Evolutionary conservation across 768 basidiomycete species (phyloP), one percentile per base, ranked within the genome.

Genomic region (Boletus eberwhitei): DNA sequence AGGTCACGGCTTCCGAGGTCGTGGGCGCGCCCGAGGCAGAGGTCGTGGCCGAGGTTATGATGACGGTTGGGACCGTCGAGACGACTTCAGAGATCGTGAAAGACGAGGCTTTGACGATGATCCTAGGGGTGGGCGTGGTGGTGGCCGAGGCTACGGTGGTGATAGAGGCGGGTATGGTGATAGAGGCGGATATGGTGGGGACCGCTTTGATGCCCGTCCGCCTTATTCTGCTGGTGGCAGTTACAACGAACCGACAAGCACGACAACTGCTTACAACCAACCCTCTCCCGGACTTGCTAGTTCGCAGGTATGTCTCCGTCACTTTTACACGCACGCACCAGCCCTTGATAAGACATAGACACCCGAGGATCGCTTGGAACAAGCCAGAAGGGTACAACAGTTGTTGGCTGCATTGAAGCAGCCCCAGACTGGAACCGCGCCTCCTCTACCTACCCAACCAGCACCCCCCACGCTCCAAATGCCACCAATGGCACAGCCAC

Each of bases 361-460:
- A 21, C 37, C 74, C 12, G 90, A 93, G 54, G 90, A 93, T 47
- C 87, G 92, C 13, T 75, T 95, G 19, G 93, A 95, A 64, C 89
- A 93, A 76, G 91, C 92, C 8, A 82, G 86, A 52, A 88, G 82
- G 70, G 90, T 94, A 9, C 92, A 93, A 65, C 88, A 92, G 62
- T 74, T 92, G 17, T 73, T 93, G 24, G 90, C 89, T 5, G 90
- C 90, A 13, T 72, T 92, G 43, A 91, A 93, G 64, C 86, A 88
- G 54, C 85, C 87, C 11, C 77, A 79, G 55, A 67, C 67, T 55
- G 76, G 73, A 22, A 47, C 58, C 16, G 50, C 32, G 8, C 46
- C 58, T 21, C 50, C 61, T 5, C 42, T 55, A n/a, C 52, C 63
- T 38, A 37, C 67, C 14, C 59, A 68, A 26, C 69, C 74, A 17